Evolutionary conservation across 2,329 filamentous ascomycete species (phyloP), one percentile per base, ranked within the genome.

Genomic region (Rachicladosporium sp.): DNA sequence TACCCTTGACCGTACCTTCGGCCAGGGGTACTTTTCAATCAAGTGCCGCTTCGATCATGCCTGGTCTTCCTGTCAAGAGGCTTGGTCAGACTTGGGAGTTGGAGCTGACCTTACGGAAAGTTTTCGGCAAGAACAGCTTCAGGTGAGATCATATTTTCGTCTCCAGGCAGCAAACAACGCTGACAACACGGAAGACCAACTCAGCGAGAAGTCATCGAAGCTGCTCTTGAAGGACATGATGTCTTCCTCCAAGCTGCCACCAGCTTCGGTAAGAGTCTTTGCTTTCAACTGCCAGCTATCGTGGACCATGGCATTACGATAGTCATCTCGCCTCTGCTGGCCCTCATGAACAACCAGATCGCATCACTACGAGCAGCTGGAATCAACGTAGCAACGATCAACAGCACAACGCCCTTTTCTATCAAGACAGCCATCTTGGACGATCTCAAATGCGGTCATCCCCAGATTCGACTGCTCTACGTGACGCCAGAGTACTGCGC

Each of bases 291-390:
- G 1, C 88, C 88, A 7, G 88, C 88, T 15, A 78, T 95, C 27
- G 79, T 94, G 41, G 82, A 89, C 52, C 76, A 80, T 59, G 89
- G 89, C 48, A 86, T 94, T 48, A 94, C 87, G 0, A 80, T 96
- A 43, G 88, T 95, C 29, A 73, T 96, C 31, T 94, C 86, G 27
- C 89, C 88, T 3, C 69, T 95, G 30, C 69, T 95, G 31, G 88
- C 87, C 49, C 70, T 95, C 41, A 95, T 95, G 86, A 86, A 88
- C 62, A 94, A 96, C 55, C 89, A 96, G 70, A 85, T 96, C 34
- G 79, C 83, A 49, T 77, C 85, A 13, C 70, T 95, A 36, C 76
- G 75, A 47, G 73, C 73, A 38, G 75, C 83, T 32, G 80, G 79
- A 13, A 81, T 96, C 42, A 72, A 80, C 41, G 88, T 91, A 33